Percentiles rank a stretch among this genome's conserved stretches.
Conservation (phyloP, 2,329 filamentous ascomycete species). For the Parascedosporium putredinis region DNA sequence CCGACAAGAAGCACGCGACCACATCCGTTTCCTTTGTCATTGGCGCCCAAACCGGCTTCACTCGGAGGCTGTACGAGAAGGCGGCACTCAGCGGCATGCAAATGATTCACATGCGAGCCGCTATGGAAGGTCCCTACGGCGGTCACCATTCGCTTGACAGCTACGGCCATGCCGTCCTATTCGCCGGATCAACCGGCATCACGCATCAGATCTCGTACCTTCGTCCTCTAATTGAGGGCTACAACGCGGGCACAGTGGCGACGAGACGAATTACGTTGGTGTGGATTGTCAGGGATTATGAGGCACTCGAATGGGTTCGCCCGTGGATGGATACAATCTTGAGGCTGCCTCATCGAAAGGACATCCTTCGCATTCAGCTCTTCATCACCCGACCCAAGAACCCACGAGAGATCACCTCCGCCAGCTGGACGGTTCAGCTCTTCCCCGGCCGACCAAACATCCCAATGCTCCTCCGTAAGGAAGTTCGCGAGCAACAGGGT, state of each 20-base stretch:
- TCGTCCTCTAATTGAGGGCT: conserved; percentile 62
- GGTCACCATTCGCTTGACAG: conserved; percentile 78
- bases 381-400: conserved; percentile 84
- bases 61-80: conserved; percentile 65
- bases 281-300: conserved; percentile 85
- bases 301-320: conserved; percentile 86
- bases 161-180: conserved; percentile 83
- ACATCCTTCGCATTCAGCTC: conserved; percentile 75
- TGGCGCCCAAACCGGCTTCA: conserved; percentile 80
- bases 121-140: conserved; percentile 83
- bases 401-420: conserved; percentile 68
- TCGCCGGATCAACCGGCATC: conserved; percentile 89
- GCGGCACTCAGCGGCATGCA: conserved; percentile 44
- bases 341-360: conserved; percentile 66
- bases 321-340: conserved; percentile 73
- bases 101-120: conserved; percentile 55
- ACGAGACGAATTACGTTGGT: conserved; percentile 74
- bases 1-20: conserved; percentile 30
- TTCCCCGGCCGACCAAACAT: conserved; percentile 83
- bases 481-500: conserved; percentile 72
- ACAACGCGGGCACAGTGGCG: conserved; percentile 61
- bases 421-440: conserved; percentile 77
- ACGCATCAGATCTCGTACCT: conserved; percentile 90
- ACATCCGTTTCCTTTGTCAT: conserved; percentile 70
- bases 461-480: conserved; percentile 65